These are phyloP conservation scores for Clarireedia paspali DNA, from an alignment of 2,329 filamentous ascomycete species.

Conservation along the genomic window DNA sequence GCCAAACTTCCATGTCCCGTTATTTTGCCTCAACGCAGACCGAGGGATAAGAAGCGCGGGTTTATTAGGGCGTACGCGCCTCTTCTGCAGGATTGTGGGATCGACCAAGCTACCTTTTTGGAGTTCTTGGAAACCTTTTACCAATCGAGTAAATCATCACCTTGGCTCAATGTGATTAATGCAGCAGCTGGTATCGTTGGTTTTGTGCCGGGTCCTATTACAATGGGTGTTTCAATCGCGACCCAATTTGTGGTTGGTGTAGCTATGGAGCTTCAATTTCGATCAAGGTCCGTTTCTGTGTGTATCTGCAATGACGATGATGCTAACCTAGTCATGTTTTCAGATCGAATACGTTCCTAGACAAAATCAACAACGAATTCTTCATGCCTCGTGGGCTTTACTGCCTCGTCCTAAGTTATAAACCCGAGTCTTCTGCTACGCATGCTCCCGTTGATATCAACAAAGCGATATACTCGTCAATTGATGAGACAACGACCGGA, in stretches of 20 bases:
- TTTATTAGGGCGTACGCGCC: slow-evolving; percentile 48
- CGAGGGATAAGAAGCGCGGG: slow-evolving; percentile 39
- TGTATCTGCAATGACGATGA: background rate
- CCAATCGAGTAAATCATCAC: slow-evolving; percentile 33
- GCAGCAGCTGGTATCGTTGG: slow-evolving; percentile 31
- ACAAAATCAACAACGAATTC: slow-evolving; percentile 46
- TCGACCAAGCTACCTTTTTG: slow-evolving; percentile 41
- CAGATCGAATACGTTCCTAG: slow-evolving; percentile 43
- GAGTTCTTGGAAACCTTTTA: slow-evolving; percentile 42
- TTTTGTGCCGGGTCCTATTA: slow-evolving; percentile 33
- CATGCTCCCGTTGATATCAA: slow-evolving; percentile 29
- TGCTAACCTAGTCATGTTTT: slow-evolving; percentile 4
- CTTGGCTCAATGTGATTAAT: slow-evolving; percentile 36
- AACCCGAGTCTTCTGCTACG: slow-evolving; percentile 30
- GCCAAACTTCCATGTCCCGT: slow-evolving; percentile 36
- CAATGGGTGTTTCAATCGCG: slow-evolving; percentile 36
- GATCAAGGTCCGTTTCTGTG: slow-evolving; percentile 14
- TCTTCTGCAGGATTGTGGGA: slow-evolving; percentile 36
- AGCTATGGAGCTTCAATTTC: slow-evolving; percentile 30
- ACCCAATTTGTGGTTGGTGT: slow-evolving; percentile 36
- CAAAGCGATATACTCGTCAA: slow-evolving; percentile 31
- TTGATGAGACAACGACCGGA: slow-evolving; percentile 18
- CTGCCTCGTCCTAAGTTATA: slow-evolving; percentile 47
- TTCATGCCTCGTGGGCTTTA: slow-evolving; percentile 50
- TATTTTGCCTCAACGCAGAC: slow-evolving; percentile 44